These are phyloP conservation scores for Monosporascus sp. DNA, from an alignment of 2,329 filamentous ascomycete genomes.

Conservation along the genomic window DNA sequence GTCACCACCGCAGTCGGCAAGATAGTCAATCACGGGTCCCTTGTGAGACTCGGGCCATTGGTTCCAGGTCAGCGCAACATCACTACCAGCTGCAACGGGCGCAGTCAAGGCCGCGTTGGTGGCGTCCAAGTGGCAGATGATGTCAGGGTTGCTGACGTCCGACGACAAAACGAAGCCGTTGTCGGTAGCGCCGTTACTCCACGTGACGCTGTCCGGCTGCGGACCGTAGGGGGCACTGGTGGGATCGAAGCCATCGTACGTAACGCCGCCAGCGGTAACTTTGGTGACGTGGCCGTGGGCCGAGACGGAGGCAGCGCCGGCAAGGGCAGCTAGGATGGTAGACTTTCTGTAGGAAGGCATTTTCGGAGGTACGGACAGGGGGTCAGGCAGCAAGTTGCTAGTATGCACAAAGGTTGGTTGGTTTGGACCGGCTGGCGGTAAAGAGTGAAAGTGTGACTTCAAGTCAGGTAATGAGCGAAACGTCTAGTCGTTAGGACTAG, in stretches of 20 bases:
- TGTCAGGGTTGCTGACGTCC: conserved; percentile 26
- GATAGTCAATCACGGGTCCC: conserved; percentile 30
- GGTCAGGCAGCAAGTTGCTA: not conserved
- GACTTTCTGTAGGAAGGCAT: not conserved
- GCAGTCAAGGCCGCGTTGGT: conserved; percentile 25
- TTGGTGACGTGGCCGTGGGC: conserved; percentile 28
- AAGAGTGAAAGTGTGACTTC: not conserved
- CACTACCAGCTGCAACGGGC: conserved; percentile 52
- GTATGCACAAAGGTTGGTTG: not conserved
- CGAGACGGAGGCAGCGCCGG: conserved; percentile 19
- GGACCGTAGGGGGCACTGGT: conserved; percentile 8
- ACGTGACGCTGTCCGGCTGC: conserved; percentile 22
- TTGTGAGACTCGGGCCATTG: conserved; percentile 59
- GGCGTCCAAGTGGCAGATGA: conserved; percentile 33
- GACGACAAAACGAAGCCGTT: conserved; percentile 36
- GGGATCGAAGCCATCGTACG: conserved; percentile 11
- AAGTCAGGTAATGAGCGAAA: not conserved
- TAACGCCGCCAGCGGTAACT: conserved; percentile 17
- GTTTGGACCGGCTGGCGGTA: not conserved
- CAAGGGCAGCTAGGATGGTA: conserved; percentile 7
- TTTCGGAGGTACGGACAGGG: not conserved
- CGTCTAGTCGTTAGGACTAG: not conserved
- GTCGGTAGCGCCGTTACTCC: conserved; percentile 28
- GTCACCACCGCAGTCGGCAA: conserved; percentile 28
- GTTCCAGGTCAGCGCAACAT: conserved; percentile 57